A percentile compares a stretch with the other conserved stretches of the same genome.
Conservation (phyloP, 1,284 basidiomycete genomes). For the Ganoderma multipileum region DNA sequence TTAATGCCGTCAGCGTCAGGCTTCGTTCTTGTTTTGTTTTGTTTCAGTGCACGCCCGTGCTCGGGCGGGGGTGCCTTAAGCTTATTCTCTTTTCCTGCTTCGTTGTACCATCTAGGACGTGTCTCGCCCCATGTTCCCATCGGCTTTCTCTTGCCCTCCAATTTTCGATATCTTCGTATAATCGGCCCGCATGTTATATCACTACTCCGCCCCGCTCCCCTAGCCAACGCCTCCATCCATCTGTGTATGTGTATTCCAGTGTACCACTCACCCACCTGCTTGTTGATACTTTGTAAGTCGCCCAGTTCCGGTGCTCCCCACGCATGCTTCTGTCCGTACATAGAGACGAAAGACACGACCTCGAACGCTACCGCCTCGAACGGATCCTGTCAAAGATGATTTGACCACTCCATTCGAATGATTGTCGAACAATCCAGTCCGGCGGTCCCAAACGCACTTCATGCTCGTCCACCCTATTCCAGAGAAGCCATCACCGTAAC, state of each 20-base stretch:
- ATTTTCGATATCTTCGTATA: not conserved
- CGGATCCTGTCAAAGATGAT: not conserved
- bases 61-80: not conserved
- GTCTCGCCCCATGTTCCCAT: not conserved
- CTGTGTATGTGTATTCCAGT: not conserved
- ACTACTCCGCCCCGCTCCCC: conserved; percentile 1
- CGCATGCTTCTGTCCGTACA: conserved; percentile 1
- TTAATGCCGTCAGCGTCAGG: conserved; percentile 13
- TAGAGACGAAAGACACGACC: not conserved
- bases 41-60: not conserved
- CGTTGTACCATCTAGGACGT: not conserved
- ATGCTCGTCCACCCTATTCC: no score
- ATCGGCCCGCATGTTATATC: not conserved
- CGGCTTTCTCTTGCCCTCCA: not conserved
- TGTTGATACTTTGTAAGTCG: not conserved
- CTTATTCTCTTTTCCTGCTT: not conserved
- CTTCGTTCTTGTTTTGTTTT: not conserved
- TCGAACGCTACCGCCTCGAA: not conserved
- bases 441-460: no score
- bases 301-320: not conserved
- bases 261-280: conserved; percentile 1
- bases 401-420: not conserved
- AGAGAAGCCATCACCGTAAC: no score
- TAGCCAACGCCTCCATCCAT: not conserved
- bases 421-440: no score